Conservation (phyloP, 1,139 yeast species). For the Yarrowia galli region DNA sequence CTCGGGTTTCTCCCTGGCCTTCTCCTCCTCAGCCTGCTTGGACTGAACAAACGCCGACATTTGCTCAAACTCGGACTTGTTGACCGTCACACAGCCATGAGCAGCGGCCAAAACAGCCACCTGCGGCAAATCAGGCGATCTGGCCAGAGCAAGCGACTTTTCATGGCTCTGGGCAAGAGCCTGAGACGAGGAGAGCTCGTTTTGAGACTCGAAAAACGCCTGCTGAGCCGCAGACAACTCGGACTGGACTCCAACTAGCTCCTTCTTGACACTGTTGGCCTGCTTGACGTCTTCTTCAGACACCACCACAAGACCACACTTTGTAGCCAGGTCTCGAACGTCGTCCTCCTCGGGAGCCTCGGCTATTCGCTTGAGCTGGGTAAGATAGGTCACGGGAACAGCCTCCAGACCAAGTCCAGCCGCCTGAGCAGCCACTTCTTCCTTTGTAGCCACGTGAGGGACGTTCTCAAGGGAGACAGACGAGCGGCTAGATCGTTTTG, state of each 20-base stretch:
- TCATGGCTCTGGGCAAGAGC: constrained; percentile 1
- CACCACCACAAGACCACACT: constrained; percentile 44
- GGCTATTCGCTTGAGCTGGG: constrained; percentile 49
- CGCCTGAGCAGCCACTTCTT: constrained; percentile 35
- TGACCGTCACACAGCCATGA: constrained; percentile 17
- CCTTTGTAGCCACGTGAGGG: constrained; percentile 37
- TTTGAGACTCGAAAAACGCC: too few relatives aligned
- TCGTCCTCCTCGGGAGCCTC: constrained; percentile 51
- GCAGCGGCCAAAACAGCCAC: constrained; percentile 40
- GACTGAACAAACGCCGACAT: constrained; percentile 9
- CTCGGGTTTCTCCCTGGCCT: constrained; percentile 5
- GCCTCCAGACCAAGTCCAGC: constrained; percentile 47
- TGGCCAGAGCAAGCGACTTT: constrained; percentile 10
- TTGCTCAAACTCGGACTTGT: constrained; percentile 21
- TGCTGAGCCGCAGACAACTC: not conserved
- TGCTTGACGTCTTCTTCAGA: not conserved
- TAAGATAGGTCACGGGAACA: constrained; percentile 50
- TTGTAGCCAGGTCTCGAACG: constrained; percentile 46
- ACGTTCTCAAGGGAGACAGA: not conserved
- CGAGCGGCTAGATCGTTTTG: not conserved
- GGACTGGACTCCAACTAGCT: not conserved
- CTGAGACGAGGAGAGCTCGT: not conserved
- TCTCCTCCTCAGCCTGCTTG: not conserved
- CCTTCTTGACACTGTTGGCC: not conserved
- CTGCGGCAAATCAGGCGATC: constrained; percentile 36